phyloP scores from a whole-genome alignment of 2,329 filamentous ascomycete genomes.

The Pseudogymnoascus sp. region DNA sequence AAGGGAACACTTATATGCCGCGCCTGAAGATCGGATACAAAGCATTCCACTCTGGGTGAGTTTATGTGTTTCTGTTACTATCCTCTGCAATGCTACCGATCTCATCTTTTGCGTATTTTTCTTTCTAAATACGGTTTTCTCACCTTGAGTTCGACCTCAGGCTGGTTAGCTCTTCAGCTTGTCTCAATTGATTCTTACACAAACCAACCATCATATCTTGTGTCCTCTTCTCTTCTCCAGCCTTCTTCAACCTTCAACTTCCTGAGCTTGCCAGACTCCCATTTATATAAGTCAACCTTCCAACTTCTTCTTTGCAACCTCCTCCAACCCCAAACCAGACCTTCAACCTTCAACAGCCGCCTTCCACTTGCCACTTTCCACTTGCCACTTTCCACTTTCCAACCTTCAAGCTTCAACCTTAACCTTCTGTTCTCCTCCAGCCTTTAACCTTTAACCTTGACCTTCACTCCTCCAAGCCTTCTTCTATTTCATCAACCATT shows the following conservation, averaged over 20 bases:
- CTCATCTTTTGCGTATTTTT: not conserved
- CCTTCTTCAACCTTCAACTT: not conserved
- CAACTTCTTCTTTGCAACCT: not conserved
- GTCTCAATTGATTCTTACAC: not conserved
- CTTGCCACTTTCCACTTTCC: not conserved
- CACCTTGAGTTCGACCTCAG: not conserved
- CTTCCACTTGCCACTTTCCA: too few species aligned
- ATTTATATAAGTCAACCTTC: not conserved
- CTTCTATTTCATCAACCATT: not conserved
- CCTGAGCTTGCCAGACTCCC: not conserved
- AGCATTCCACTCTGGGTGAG: not conserved
- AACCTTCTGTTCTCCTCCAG: not conserved
- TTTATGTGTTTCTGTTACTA: not conserved
- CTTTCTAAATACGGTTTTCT: not conserved
- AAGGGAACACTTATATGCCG: not conserved
- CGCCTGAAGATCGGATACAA: not conserved
- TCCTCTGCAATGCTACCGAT: not conserved
- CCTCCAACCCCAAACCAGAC: not conserved
- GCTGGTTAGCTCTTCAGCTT: not conserved
- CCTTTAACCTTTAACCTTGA: not conserved
- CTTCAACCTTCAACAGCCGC: not conserved
- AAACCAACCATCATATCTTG: not conserved
- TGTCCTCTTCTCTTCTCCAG: not conserved
- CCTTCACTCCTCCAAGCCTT: not conserved
- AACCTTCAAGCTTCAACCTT: not conserved